Base-by-base conservation (phyloP, 2,329 filamentous ascomycete species). In the Hypoxylon sp. region DNA sequence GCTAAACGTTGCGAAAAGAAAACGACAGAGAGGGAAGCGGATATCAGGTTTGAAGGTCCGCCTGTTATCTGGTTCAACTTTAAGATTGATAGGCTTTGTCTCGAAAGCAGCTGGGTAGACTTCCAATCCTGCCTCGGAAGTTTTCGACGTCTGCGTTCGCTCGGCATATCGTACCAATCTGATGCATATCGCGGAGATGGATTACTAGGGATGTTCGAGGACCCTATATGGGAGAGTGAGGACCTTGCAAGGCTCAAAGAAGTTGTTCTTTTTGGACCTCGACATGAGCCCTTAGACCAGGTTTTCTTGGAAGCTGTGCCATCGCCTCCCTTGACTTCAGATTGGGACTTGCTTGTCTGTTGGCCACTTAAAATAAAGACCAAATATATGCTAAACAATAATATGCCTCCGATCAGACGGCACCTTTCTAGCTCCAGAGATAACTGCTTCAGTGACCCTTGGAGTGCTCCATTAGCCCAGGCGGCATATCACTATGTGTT, bases 11-110 rank as follows among this genome's bases (percentile, higher is more conserved):
- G n/a, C n/a, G n/a, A n/a, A n/a, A n/a, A n/a, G n/a, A n/a, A n/a
- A n/a, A n/a, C n/a, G n/a, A n/a, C n/a, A n/a, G n/a, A n/a, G n/a
- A 21, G 7, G 28, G 28, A 7, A 30, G 17, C 38, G 4, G 10
- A 21, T 21, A 21, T 43, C 10, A 2, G 11, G 17, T 43, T 43
- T 11, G 38, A 43, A 3, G 2, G 14, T 5, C 17, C 21, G 17
- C 45, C 11, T 5, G 45, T 49, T 14, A 28, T 49, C 21, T 49
- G 45, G 45, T 49, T 49, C 45, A 49, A 49, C 45, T 49, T 28
- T 13, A n/a, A 25, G 45, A 2, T 28, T 9, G 45, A 49, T 28
- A 25, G 45, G 14, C 45, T 49, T 10, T 49, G 45, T 10, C 21
- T 49, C 11, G 45, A 49, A 13, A 49, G 25, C 21, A 14, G 11